These are phyloP conservation scores for Triglochin maritima DNA, from an alignment of 106 monocot species.

Conservation along the genomic window DNA sequence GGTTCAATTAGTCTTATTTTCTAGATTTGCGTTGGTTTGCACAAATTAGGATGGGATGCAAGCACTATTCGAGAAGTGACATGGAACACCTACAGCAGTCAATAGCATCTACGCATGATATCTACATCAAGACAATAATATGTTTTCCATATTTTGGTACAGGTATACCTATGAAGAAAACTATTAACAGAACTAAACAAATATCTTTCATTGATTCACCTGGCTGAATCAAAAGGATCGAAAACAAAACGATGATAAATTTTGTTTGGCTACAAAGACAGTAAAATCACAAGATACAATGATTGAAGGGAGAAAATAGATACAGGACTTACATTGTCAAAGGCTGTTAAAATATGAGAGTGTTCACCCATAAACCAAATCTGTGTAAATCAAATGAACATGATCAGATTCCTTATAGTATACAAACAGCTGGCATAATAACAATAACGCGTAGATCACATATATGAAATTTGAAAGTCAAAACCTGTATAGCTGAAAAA, in stretches of 20 bases:
- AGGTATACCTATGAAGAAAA: too few relatives aligned
- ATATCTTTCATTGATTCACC: background rate
- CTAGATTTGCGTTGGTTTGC: too few relatives aligned
- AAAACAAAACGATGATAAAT: background rate
- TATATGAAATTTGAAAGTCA: background rate
- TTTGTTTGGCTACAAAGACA: background rate
- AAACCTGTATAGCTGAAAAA: too few relatives aligned
- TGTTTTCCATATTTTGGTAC: too few relatives aligned
- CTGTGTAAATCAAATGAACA: slow-evolving; percentile 22
- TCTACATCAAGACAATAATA: too few relatives aligned
- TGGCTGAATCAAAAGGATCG: background rate
- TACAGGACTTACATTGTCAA: slow-evolving; percentile 68
- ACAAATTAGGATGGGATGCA: too few relatives aligned
- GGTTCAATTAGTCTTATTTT: too few relatives aligned
- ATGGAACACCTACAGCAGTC: too few relatives aligned
- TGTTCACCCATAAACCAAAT: slow-evolving; percentile 98
- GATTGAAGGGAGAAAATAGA: slow-evolving; percentile 1
- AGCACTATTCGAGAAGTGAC: too few relatives aligned
- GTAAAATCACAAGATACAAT: background rate
- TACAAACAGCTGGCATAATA: background rate
- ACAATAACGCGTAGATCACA: background rate
- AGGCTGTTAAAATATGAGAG: slow-evolving; percentile 72
- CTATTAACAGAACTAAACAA: too few relatives aligned
- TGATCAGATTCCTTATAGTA: background rate
- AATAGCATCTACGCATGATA: too few relatives aligned